A percentile compares a stretch with the other conserved stretches of the same genome.
Evolutionary conservation across 2,329 filamentous ascomycete species (phyloP).

Genomic region (Lachnellula hyalina): DNA sequence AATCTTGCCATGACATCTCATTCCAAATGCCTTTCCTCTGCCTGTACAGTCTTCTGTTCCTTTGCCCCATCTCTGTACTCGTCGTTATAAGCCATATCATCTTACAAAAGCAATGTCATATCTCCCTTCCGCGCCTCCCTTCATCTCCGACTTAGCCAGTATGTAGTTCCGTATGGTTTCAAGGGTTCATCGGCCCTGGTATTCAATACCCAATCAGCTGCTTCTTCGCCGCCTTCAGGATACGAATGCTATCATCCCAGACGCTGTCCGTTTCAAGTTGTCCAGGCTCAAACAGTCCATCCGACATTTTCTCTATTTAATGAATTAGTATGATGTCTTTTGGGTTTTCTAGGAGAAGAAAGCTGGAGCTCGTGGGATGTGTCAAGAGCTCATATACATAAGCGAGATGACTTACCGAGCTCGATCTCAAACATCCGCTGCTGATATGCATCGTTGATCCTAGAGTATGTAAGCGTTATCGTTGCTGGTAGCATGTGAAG

Average conservation of each 20-base stretch:
- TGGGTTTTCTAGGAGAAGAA: too few relatives aligned
- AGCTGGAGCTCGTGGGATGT: too few relatives aligned
- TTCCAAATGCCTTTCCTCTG: too few relatives aligned
- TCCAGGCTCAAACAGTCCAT: not conserved
- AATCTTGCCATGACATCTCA: too few relatives aligned
- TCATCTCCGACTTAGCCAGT: not conserved
- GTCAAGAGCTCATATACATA: too few relatives aligned
- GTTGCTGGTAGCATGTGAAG: not conserved
- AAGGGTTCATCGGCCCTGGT: not conserved
- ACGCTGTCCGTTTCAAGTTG: not conserved
- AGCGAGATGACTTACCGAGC: too few relatives aligned
- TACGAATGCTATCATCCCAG: constrained; percentile 11
- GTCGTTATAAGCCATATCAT: not conserved
- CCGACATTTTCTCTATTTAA: constrained; percentile 7
- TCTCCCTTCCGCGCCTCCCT: not conserved
- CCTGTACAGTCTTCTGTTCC: too few relatives aligned
- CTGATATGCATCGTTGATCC: constrained; percentile 18
- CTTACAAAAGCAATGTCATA: not conserved
- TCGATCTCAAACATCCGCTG: constrained; percentile 18
- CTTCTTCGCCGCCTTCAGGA: constrained; percentile 12
- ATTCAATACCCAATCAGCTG: constrained; percentile 12
- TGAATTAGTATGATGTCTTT: too few relatives aligned
- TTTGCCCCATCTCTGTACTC: too few relatives aligned
- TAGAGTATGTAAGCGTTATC: not conserved
- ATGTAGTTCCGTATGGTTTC: too few relatives aligned